These are phyloP conservation scores for Vaccinium darrowii DNA, from an alignment of 148 eudicot genomes.

Conservation along the genomic window DNA sequence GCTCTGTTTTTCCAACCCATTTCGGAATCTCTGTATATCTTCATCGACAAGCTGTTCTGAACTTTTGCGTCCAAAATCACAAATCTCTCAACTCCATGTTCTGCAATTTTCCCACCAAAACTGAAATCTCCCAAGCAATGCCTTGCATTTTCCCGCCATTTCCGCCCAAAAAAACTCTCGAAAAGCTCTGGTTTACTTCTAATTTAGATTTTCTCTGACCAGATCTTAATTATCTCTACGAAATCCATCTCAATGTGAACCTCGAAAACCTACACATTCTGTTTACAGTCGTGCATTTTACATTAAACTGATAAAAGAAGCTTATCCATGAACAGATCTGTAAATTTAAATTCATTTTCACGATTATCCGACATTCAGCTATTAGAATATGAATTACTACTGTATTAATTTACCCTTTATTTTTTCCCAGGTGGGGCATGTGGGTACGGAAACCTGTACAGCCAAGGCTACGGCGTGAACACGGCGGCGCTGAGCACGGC, in stretches of 20 bases:
- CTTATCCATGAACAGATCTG: background rate
- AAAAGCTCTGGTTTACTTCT: background rate
- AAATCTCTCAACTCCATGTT: background rate
- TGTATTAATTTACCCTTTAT: background rate
- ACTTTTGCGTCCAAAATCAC: no score
- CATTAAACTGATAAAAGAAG: background rate
- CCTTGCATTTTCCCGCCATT: slow-evolving; percentile 7
- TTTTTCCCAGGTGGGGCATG: slow-evolving; percentile 46
- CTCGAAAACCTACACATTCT: background rate
- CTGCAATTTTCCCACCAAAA: background rate
- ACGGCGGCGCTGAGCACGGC: slow-evolving; percentile 60
- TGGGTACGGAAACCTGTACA: slow-evolving; percentile 58
- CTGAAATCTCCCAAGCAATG: background rate
- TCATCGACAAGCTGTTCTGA: no score
- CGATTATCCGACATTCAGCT: no score
- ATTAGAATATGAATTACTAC: background rate
- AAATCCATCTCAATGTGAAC: background rate
- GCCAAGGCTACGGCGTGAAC: slow-evolving; percentile 59
- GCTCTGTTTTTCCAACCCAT: background rate
- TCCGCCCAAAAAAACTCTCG: background rate
- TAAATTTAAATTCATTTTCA: background rate
- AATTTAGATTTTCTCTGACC: background rate
- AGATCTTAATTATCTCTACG: background rate
- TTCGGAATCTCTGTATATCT: background rate
- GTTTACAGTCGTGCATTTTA: background rate